Evolutionary conservation across 129 eudicot genomes (phyloP), one percentile per base, ranked within the genome.

Genomic region (Oenanthe sinensis): DNA sequence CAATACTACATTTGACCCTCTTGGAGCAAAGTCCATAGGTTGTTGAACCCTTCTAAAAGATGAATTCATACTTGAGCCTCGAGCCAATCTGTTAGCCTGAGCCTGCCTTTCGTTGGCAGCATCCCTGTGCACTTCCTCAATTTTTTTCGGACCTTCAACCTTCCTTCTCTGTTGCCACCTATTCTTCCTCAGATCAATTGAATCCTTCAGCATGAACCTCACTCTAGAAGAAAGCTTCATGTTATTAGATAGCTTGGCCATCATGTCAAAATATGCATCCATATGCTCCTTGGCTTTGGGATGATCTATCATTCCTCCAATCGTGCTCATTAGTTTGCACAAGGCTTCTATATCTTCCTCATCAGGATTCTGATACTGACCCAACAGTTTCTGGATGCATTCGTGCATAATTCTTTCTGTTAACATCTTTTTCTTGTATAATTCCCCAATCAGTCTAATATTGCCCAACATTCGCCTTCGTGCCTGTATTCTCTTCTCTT

Each of bases 101-200:
- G 93, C 96, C 17, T 88, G 92, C 62, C 90, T 76, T 85, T 89
- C 92, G 17, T 89, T 89, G 45, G 88, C 88, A 62, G 90, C 92
- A 82, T 89, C 92, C 70, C 92, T 82, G 78, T 89, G 92, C 71
- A 89, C 90, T 76, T 89, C 92, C 60, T 95, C 98, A 45, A 95
- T 95, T 87, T 95, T 95, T 79, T 95, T 95, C 0, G 98, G 98
- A 28, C 98, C 98, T 85, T 95, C 98, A 39, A 95, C 90, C 68
- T 95, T 95, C 87, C 96, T 88, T 81, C 98, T 83, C 86, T 95
- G 96, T 77, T 87, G 98, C 98, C 98, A 95, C 70, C 87, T 91
- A 65, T 91, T 95, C 86, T 87, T 95, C 80, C 98, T 87, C 76
- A 95, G 79, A 75, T 95, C 98, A 58, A 95, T 91, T 9, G 92